Conservation (phyloP, 805 yeast species). For the Tetrapisispora pingtungensis region DNA sequence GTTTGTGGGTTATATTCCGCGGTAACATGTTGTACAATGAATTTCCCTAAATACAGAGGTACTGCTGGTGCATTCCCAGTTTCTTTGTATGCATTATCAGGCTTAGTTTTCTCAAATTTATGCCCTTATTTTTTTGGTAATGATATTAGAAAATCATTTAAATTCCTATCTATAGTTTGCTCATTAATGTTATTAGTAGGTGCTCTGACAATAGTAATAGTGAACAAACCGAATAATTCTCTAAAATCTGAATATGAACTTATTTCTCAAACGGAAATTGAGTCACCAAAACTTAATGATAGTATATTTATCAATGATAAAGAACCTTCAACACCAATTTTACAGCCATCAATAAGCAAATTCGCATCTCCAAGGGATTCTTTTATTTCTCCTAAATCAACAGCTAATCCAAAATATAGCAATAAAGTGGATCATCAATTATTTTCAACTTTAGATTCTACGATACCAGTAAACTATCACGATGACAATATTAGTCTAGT, state of each 20-base stretch:
- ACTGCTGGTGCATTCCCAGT: conserved; percentile 62
- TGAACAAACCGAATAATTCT: not conserved
- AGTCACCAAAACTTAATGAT: not conserved
- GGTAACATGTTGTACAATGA: conserved; percentile 37
- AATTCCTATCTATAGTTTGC: conserved; percentile 46
- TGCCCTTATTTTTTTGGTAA: conserved; percentile 44
- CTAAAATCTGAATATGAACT: not conserved
- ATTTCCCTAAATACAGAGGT: conserved; percentile 64
- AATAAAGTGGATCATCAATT: not conserved
- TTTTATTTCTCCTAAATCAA: not conserved
- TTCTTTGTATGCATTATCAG: conserved; percentile 61
- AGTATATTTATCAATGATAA: not conserved
- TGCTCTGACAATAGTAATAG: conserved; percentile 10
- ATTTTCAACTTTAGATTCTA: not conserved
- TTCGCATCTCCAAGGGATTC: not conserved
- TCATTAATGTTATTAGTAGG: conserved; percentile 28
- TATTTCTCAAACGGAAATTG: not conserved
- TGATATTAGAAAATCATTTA: conserved; percentile 44
- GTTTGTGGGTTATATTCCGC: conserved; percentile 51
- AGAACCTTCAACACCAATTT: not conserved
- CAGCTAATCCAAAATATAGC: not conserved
- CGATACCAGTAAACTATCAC: not conserved
- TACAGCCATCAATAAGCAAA: conserved; percentile 1
- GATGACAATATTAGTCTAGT: not conserved
- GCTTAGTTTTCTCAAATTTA: conserved; percentile 46